phyloP scores from a whole-genome alignment of 2,329 filamentous ascomycete species.

The Polychaeton citri region DNA sequence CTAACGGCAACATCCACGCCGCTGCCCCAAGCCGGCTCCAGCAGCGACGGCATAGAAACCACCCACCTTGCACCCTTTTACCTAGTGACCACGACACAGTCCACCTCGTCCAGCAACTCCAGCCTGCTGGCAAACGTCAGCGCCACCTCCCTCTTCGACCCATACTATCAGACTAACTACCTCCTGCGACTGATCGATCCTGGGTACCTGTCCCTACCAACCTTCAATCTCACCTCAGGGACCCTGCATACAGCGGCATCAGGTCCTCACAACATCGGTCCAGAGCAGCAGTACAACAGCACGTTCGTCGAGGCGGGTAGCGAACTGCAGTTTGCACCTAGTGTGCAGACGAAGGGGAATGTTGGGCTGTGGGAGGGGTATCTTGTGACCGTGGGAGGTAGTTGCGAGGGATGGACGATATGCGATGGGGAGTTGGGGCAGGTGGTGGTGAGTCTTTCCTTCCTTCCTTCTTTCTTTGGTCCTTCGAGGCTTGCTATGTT shows the following conservation, averaged over 20 bases:
- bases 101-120: slow-evolving; percentile 13
- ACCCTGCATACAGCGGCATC: slow-evolving; percentile 19
- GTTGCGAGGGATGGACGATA: slow-evolving; percentile 25
- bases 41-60: too few species aligned
- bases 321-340: slow-evolving; percentile 21
- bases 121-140: slow-evolving; percentile 22
- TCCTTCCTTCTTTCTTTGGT: background rate
- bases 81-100: slow-evolving; percentile 26
- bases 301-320: slow-evolving; percentile 14
- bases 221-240: slow-evolving; percentile 23
- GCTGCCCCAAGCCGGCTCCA: too few species aligned
- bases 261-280: slow-evolving; percentile 16
- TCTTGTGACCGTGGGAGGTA: slow-evolving; percentile 23
- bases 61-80: slow-evolving; percentile 15
- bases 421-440: slow-evolving; percentile 21
- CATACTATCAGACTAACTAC: slow-evolving; percentile 20
- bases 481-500: background rate
- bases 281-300: slow-evolving; percentile 19
- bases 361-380: slow-evolving; percentile 23
- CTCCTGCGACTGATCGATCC: slow-evolving; percentile 25
- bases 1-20: too few species aligned
- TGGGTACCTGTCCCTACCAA: slow-evolving; percentile 26
- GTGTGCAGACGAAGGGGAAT: slow-evolving; percentile 19
- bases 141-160: slow-evolving; percentile 26
- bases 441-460: slow-evolving; percentile 18